A percentile compares a stretch with the other conserved stretches of the same genome.
Evolutionary conservation across 768 basidiomycete species (phyloP).

Genomic region (Rubroboletus pulcherrimus): DNA sequence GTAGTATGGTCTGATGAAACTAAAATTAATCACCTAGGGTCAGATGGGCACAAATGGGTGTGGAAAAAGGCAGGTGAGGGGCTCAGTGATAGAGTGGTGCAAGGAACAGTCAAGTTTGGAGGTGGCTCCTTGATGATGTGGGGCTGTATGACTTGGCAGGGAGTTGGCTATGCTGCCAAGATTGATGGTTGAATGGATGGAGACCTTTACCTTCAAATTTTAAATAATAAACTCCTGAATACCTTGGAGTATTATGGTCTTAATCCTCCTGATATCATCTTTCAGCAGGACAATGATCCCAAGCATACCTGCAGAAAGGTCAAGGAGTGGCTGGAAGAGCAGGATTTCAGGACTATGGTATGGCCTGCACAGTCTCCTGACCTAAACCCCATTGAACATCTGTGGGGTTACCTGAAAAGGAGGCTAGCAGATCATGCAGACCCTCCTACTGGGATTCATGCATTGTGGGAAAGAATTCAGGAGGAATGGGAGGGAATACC

Average conservation of each 20-base stretch:
- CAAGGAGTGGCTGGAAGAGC: not conserved
- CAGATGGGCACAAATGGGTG: no score
- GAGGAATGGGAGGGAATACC: no score
- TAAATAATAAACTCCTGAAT: not conserved
- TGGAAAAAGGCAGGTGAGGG: no score
- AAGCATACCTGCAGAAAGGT: no score
- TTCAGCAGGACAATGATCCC: not conserved
- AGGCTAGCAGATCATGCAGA: no score
- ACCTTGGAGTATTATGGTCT: not conserved
- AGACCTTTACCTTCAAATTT: not conserved
- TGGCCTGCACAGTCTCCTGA: not conserved
- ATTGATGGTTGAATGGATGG: not conserved
- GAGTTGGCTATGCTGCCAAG: not conserved
- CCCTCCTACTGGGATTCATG: no score
- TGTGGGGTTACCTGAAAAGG: no score
- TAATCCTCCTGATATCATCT: not conserved
- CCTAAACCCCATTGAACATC: no score
- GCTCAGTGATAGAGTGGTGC: no score
- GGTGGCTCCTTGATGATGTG: not conserved
- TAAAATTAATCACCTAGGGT: no score
- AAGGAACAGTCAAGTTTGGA: not conserved
- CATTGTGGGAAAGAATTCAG: no score
- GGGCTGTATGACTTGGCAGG: not conserved
- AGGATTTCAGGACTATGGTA: not conserved
- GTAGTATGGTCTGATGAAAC: no score